phyloP scores from a whole-genome alignment of 1,139 yeast genomes.

The Hyphopichia khmerensis region DNA sequence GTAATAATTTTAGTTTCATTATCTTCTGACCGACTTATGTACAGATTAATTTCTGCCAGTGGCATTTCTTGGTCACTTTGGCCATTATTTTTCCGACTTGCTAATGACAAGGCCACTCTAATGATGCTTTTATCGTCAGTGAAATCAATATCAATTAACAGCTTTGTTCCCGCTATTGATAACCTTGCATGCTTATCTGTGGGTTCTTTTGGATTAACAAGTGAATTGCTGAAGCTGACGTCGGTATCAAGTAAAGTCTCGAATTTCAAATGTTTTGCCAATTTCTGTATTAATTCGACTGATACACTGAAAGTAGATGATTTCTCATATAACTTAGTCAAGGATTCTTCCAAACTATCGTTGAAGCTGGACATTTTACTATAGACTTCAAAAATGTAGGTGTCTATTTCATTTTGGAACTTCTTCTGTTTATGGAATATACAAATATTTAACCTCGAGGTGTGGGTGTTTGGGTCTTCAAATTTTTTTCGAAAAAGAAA shows the following conservation, averaged over 20 bases:
- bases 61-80: not conserved
- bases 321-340: slow-evolving; percentile 31
- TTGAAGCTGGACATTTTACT: slow-evolving; percentile 7
- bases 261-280: slow-evolving; percentile 41
- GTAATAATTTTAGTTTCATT: slow-evolving; percentile 8
- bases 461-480: not conserved
- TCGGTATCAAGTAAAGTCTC: slow-evolving; percentile 46
- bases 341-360: slow-evolving; percentile 26
- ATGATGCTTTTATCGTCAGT: slow-evolving; percentile 23
- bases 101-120: slow-evolving; percentile 38
- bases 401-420: not conserved
- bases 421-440: too few species aligned
- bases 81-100: slow-evolving; percentile 17
- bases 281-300: slow-evolving; percentile 39
- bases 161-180: slow-evolving; percentile 44
- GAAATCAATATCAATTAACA: slow-evolving; percentile 45
- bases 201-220: slow-evolving; percentile 16
- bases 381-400: too few species aligned
- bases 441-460: not conserved
- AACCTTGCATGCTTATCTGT: slow-evolving; percentile 27
- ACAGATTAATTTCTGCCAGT: not conserved
- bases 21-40: not conserved
- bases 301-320: slow-evolving; percentile 32
- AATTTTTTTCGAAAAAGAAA: not conserved
- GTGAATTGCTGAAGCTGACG: slow-evolving; percentile 19